Conservation (phyloP, 345 rosid genomes). For the Triadica sebifera region DNA sequence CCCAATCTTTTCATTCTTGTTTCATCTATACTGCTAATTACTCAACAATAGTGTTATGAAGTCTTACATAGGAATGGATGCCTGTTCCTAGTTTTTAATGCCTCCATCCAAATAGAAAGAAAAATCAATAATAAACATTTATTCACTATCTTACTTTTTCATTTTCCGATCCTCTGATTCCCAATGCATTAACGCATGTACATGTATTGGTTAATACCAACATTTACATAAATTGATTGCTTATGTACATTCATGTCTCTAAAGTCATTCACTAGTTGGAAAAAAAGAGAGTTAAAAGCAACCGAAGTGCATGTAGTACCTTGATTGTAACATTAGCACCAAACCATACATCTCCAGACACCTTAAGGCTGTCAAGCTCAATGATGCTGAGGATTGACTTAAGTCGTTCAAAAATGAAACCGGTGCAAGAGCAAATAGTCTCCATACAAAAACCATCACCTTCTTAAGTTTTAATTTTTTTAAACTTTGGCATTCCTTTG, state of each 20-base stretch:
- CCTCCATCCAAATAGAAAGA: not conserved
- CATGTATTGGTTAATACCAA: not conserved
- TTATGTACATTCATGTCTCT: not conserved
- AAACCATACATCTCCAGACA: conserved; percentile 90
- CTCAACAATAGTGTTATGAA: not conserved
- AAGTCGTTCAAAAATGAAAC: conserved; percentile 39
- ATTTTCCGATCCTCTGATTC: not conserved
- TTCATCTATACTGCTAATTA: not conserved
- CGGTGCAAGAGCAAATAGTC: not conserved
- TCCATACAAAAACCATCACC: conserved; percentile 36
- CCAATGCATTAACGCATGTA: not conserved
- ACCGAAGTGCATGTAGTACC: conserved; percentile 43
- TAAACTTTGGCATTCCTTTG: conserved; percentile 28
- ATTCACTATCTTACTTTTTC: not conserved
- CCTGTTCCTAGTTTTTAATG: not conserved
- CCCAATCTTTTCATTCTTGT: not conserved
- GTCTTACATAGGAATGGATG: not conserved
- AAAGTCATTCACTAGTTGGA: not conserved
- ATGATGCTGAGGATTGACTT: conserved; percentile 89
- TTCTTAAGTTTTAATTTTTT: conserved; percentile 90
- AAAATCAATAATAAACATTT: not conserved
- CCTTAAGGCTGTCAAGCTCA: conserved; percentile 88
- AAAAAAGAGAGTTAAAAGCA: not conserved
- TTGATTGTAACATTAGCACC: conserved; percentile 69
- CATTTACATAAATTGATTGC: not conserved